phyloP scores from a whole-genome alignment of 202 grass and related monocot species.

The Carex arenaria region DNA sequence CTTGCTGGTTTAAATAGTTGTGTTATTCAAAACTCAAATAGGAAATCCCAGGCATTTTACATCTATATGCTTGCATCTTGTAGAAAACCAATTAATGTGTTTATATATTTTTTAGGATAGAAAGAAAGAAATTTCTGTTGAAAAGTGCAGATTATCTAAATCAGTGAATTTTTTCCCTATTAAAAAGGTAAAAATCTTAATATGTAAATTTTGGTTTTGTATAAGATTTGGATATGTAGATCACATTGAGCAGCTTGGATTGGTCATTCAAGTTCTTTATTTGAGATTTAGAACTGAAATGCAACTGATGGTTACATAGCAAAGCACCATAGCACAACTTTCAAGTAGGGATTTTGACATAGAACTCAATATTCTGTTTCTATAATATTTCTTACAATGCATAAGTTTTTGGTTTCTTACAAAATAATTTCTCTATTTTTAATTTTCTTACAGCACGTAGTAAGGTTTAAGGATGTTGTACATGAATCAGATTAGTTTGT shows the following conservation, averaged over 20 bases:
- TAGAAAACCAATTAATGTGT: neutral
- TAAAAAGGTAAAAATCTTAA: neutral
- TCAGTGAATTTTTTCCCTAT: neutral
- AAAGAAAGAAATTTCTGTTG: neutral
- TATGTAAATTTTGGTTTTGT: neutral
- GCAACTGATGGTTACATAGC: neutral
- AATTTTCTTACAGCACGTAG: neutral
- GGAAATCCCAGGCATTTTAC: neutral
- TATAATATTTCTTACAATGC: neutral
- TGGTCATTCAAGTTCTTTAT: neutral
- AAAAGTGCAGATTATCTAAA: neutral
- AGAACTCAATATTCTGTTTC: neutral
- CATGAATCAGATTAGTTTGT: neutral
- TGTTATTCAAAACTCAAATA: neutral
- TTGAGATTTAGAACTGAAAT: neutral
- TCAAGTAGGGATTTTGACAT: neutral
- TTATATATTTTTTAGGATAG: neutral
- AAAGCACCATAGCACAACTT: neutral
- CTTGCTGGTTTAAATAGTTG: neutral
- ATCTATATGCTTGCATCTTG: neutral
- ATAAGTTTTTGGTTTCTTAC: too few relatives aligned
- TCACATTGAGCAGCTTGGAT: neutral
- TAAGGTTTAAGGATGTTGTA: neutral
- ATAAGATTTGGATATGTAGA: neutral
- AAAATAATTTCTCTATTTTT: too few relatives aligned